Evolutionary conservation across 768 basidiomycete species (phyloP), one percentile per base, ranked within the genome.

Genomic region (Agaricus blazei): DNA sequence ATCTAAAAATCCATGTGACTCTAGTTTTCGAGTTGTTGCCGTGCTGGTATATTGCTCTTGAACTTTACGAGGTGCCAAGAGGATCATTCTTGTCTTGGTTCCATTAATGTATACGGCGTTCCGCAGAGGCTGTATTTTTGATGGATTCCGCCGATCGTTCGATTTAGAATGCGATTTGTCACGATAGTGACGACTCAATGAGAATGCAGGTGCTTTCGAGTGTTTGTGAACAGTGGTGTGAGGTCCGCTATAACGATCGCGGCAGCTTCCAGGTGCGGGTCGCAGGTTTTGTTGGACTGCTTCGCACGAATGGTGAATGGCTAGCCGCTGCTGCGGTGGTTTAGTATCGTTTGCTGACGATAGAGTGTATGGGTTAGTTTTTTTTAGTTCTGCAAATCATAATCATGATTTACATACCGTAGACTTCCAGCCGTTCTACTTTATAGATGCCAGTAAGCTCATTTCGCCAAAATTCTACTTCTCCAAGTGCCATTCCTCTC

Each of bases 1-100:
- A 42, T 81, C 79, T 42, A 90, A 72, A 26, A 88, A 67, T 9
- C 87, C 87, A 61, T 89, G 84, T 0, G 84, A 81, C 58, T 79
- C 79, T 36, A 90, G 74, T 63, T 82, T 83, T 47, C 80, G 75
- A 5, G 86, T 88, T 19, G 87, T 86, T 34, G 77, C 83, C 15
- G 88, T 90, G 61, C 82, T 89, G 15, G 88, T 90, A 62, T 81
- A 91, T 14, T 85, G 83, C 63, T 83, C 82, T 61, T 92, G 90
- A n/a, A 91, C 88, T 58, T 78, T 80, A 62, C 82, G 81, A 31
- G 87, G 82, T 15, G 87, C 88, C 11, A 92, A 70, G 59, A 93
- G 69, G 52, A 91, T 84, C 75, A 79, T 78, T 38, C 67, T 73
- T 23, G 70, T 68, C 4, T 66, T 52, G 60, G 71, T 71, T 60